phyloP scores from a whole-genome alignment of 768 basidiomycete species.

The Xerocomellus chrysenteron region DNA sequence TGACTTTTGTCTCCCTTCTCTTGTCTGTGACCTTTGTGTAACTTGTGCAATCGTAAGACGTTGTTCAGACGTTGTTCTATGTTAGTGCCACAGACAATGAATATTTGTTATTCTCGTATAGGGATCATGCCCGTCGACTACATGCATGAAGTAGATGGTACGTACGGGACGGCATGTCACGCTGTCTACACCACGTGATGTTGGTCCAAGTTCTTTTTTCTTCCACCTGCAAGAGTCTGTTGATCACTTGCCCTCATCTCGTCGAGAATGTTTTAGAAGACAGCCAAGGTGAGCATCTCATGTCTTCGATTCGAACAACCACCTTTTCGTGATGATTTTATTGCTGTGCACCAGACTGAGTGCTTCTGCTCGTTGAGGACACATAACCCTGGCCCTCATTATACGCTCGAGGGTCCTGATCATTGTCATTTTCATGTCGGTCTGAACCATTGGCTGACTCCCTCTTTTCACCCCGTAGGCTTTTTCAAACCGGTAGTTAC shows the following conservation, averaged over 20 bases:
- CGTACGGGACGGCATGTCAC: too few species aligned
- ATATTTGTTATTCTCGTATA: background rate
- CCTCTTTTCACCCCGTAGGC: background rate
- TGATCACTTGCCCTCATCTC: background rate
- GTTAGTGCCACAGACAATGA: background rate
- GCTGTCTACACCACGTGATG: background rate
- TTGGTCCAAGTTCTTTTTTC: background rate
- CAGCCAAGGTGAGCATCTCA: constrained; percentile 3
- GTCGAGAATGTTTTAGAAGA: background rate
- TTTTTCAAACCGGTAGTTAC: background rate
- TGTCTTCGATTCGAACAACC: background rate
- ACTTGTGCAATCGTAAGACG: constrained; percentile 2
- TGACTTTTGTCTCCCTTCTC: background rate
- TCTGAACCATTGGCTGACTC: constrained; percentile 1
- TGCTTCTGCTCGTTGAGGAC: constrained; percentile 34
- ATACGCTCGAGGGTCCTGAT: constrained; percentile 39
- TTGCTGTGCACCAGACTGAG: constrained; percentile 40
- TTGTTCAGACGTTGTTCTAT: background rate
- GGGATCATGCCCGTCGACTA: too few species aligned
- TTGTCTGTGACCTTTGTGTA: constrained; percentile 14
- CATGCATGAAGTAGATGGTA: too few species aligned
- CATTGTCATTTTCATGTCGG: background rate
- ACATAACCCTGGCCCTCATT: constrained; percentile 29
- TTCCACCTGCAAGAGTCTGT: background rate
- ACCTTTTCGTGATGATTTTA: constrained; percentile 27